phyloP scores from a whole-genome alignment of 2,329 filamentous ascomycete genomes.

The Biscogniauxia sp. region DNA sequence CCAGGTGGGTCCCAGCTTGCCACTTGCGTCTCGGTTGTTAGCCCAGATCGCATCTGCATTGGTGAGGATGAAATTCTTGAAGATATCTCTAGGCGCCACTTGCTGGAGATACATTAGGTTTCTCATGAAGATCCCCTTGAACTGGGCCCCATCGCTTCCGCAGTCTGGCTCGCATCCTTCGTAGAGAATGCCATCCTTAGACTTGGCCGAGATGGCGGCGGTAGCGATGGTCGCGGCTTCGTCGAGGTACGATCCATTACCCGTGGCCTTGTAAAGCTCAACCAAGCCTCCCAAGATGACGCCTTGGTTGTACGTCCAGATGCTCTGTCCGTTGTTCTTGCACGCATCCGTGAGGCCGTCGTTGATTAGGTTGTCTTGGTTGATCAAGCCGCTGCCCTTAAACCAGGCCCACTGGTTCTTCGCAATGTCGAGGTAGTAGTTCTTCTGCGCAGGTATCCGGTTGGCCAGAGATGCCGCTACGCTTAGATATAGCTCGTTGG shows the following conservation, averaged over 20 bases:
- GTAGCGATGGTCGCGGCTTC: slow-evolving; percentile 47
- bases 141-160: slow-evolving; percentile 54
- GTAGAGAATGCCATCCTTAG: slow-evolving; percentile 46
- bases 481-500: slow-evolving; percentile 56
- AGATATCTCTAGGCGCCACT: slow-evolving; percentile 43
- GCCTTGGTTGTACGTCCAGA: slow-evolving; percentile 57
- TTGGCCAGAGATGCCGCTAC: slow-evolving; percentile 54
- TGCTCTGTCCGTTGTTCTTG: slow-evolving; percentile 45
- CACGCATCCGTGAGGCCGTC: slow-evolving; percentile 50
- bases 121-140: slow-evolving; percentile 69
- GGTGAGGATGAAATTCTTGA: slow-evolving; percentile 35
- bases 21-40: slow-evolving; percentile 33
- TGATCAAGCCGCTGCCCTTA: slow-evolving; percentile 48
- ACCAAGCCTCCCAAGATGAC: slow-evolving; percentile 52
- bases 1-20: slow-evolving; percentile 29
- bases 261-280: slow-evolving; percentile 46
- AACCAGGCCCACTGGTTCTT: slow-evolving; percentile 52
- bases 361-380: slow-evolving; percentile 47
- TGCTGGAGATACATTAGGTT: slow-evolving; percentile 58
- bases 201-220: slow-evolving; percentile 47
- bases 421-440: slow-evolving; percentile 46
- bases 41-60: slow-evolving; percentile 37
- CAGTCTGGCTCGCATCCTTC: slow-evolving; percentile 55
- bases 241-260: slow-evolving; percentile 39
- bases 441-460: slow-evolving; percentile 37